Evolutionary conservation across 345 rosid species (phyloP), one percentile per base, ranked within the genome.

Genomic region (Sonneratia caseolaris): DNA sequence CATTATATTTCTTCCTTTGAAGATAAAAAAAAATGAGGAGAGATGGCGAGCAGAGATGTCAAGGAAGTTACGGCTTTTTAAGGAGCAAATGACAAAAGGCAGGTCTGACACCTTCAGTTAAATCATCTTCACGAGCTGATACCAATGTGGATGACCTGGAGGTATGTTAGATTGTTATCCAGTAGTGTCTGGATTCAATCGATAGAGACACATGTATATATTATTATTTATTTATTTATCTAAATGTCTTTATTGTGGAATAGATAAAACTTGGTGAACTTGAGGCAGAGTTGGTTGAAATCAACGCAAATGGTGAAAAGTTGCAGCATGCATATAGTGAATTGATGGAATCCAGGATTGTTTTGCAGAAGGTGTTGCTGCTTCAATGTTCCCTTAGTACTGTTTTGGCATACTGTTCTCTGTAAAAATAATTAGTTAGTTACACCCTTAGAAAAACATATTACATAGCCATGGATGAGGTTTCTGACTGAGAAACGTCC

Each of bases 241-340:
- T 0, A 35, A 9, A 64, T 48, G 37, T 40, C 65, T 72, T 48
- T 24, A 64, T 69, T 70, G 70, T 66, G 82, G 6, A 16, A 64
- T 65, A 92, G 98, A 74, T 80, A n/a, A 95, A 87, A 83, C 93
- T 91, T 80, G 97, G 86, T 79, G 99, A 89, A 70, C 86, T 90
- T 71, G 99, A 92, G 85, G 93, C 97, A 18, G 98, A 92, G 81
- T 89, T 92, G 74, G 80, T 91, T 81, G 99, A 92, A 79, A 89
- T 92, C 78, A 95, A 89, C 74, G 88, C 92, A 75, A 95, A 92
- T 78, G 85, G 89, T 76, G 96, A 90, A 57, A 95, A 90, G 70
- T 77, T 92, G 83, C 90, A 86, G 76, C 89, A 91, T 32, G 36
- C 90, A 64, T 84, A 89, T 80, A 92, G 83, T 79, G 98, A 95